These are phyloP conservation scores for Leptographium lundbergii DNA, from an alignment of 2,329 filamentous ascomycete species.

Conservation along the genomic window DNA sequence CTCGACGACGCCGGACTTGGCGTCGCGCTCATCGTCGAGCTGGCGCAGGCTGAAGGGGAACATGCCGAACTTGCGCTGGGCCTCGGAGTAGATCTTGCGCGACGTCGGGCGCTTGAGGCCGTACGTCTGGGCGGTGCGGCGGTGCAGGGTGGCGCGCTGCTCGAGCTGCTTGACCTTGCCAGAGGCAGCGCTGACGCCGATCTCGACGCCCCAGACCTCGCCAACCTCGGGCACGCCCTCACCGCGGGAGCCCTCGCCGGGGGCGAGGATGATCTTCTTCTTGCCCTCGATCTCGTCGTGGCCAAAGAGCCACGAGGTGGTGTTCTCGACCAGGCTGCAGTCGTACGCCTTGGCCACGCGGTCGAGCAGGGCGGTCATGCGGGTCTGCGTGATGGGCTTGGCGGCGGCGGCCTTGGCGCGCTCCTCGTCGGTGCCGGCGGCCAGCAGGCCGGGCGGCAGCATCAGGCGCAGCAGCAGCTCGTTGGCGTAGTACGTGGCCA, in stretches of 20 bases:
- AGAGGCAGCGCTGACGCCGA: conserved; percentile 78
- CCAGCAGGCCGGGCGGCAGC: conserved; percentile 77
- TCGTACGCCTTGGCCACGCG: conserved; percentile 87
- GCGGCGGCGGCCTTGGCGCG: conserved; percentile 78
- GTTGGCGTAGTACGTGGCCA: conserved; percentile 91
- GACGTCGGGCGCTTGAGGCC: conserved; percentile 89
- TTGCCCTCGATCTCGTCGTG: conserved; percentile 93
- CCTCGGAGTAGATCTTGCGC: conserved; percentile 82
- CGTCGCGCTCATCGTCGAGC: conserved; percentile 89
- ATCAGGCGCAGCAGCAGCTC: conserved; percentile 86
- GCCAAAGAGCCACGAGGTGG: conserved; percentile 92
- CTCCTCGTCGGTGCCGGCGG: conserved; percentile 79
- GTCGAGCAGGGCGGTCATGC: conserved; percentile 79
- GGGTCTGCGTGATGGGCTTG: conserved; percentile 73
- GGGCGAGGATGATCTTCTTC: conserved; percentile 95
- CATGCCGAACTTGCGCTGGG: conserved; percentile 91
- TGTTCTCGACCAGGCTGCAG: conserved; percentile 91
- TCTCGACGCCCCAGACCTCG: conserved; percentile 96
- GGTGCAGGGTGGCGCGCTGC: conserved; percentile 82
- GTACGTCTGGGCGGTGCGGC: conserved; percentile 84
- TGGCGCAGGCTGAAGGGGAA: conserved; percentile 98
- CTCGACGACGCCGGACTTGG: conserved; percentile 91
- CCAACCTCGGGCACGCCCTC: conserved; percentile 80
- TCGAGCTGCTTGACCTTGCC: conserved; percentile 92
- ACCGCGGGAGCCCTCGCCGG: conserved; percentile 76